Conservation (phyloP, 768 basidiomycete genomes). For the Lyophyllum atratum region DNA sequence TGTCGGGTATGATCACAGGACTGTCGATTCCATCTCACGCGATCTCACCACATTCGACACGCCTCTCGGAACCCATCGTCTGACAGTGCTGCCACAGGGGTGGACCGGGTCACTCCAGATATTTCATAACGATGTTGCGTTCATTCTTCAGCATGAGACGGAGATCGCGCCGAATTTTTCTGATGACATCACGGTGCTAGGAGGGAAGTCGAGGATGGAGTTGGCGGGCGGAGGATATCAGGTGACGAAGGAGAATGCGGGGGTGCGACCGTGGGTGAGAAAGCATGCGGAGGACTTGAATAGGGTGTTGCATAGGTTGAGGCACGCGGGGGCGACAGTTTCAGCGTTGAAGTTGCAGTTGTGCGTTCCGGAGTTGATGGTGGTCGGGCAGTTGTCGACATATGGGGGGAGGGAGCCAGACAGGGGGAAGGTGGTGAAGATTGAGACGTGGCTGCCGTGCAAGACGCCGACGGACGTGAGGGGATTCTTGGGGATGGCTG, state of each 20-base stretch:
- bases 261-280: no score
- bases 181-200: neutral
- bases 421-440: slow-evolving; percentile 16
- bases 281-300: no score
- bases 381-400: slow-evolving; percentile 29
- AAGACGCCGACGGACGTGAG: slow-evolving; percentile 17
- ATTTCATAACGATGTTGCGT: neutral
- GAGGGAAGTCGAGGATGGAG: neutral
- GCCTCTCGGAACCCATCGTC: slow-evolving; percentile 10
- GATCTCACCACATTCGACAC: neutral
- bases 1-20: slow-evolving; percentile 34
- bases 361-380: no score
- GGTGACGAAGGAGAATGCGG: neutral
- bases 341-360: slow-evolving; percentile 28
- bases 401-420: slow-evolving; percentile 32
- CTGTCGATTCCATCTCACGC: slow-evolving; percentile 11
- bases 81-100: slow-evolving; percentile 30
- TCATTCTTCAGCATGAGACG: neutral
- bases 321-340: slow-evolving; percentile 32
- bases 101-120: slow-evolving; percentile 31
- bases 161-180: no score
- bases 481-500: slow-evolving; percentile 20
- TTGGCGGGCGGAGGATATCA: neutral
- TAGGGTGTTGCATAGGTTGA: slow-evolving; percentile 19
- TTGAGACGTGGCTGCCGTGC: slow-evolving; percentile 30